A percentile compares a stretch with the other conserved stretches of the same genome.
These are phyloP conservation scores for Phytopythium oedochilum DNA, from an alignment of 352 stramenopile species.

Conservation along the genomic window DNA sequence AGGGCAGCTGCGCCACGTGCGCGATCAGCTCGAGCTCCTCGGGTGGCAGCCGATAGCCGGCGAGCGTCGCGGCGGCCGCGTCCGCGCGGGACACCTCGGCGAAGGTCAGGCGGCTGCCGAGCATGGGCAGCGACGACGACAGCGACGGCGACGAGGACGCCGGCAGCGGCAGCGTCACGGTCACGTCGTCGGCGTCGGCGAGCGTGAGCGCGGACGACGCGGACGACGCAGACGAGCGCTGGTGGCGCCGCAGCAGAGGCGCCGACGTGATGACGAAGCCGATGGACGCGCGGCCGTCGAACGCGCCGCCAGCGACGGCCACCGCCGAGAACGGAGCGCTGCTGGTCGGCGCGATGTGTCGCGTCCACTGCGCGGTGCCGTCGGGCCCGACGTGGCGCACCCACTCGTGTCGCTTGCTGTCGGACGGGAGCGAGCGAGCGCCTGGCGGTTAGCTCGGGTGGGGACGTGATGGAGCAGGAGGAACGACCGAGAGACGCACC, in stretches of 20 bases:
- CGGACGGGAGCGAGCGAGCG: neutral
- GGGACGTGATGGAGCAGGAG: neutral
- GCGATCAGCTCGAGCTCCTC: slow-evolving; percentile 62
- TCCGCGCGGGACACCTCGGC: slow-evolving; percentile 57
- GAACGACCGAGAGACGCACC: slow-evolving; percentile 2
- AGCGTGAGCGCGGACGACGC: neutral
- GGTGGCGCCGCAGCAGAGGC: neutral
- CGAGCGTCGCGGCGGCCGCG: slow-evolving; percentile 55
- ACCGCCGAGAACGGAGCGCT: slow-evolving; percentile 11
- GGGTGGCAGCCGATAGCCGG: slow-evolving; percentile 49
- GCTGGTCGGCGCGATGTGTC: slow-evolving; percentile 43
- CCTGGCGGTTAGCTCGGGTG: neutral
- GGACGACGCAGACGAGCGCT: neutral
- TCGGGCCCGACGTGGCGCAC: slow-evolving; percentile 55
- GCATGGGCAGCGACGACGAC: slow-evolving; percentile 1
- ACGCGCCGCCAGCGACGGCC: neutral
- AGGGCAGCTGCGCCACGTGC: slow-evolving; percentile 57
- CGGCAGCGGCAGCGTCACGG: slow-evolving; percentile 3
- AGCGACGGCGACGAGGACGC: neutral
- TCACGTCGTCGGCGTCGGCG: neutral
- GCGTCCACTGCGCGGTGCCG: slow-evolving; percentile 69
- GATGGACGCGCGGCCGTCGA: slow-evolving; percentile 37
- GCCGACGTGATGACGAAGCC: slow-evolving; percentile 44
- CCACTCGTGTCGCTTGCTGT: slow-evolving; percentile 75
- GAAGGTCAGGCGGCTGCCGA: slow-evolving; percentile 52